Evolutionary conservation across 345 rosid species (phyloP), one percentile per base, ranked within the genome.

Genomic region (Syzygium aromaticum): DNA sequence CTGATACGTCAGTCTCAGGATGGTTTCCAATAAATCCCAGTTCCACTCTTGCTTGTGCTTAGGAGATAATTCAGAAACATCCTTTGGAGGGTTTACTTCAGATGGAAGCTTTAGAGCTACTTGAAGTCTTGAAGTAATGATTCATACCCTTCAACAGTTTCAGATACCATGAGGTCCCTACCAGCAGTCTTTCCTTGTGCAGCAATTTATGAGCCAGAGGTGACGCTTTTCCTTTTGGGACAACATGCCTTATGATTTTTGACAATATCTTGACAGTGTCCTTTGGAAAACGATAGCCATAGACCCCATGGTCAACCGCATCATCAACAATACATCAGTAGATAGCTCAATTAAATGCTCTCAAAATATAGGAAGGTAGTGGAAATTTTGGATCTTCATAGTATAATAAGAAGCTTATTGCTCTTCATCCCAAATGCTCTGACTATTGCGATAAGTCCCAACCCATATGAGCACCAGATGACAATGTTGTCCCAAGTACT

Each of bases 301-400:
- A 95, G 90, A 96, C 96, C 93, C 94, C 92, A 93, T 98, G 95
- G 88, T 93, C 94, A 84, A 96, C 98, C 99, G 89, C 84, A 89
- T 91, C 86, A 89, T 92, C 86, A 90, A 86, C 90, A 92, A 90
- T 89, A 83, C 52, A 88, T 94, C 88, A 95, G 95, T 90, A 86
- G 52, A 61, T 87, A n/a, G 46, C 11, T 77, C 82, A 16, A 77
- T 2, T 88, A 84, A 84, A 52, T 52, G 56, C 86, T 43, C 46
- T 43, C 46, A 43, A 43, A 27, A 77, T 77, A 46, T 19, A 77
- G 17, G 54, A 52, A 19, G 21, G 25, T 54, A 8, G 57, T 19
- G 21, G 25, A 7, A 54, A 54, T 7, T 54, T 54, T 54, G 11
- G 23, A 54, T 54, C 57, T 22, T 54, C 10, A 54, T 54, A 22